Percentiles rank a stretch among this genome's conserved stretches.
phyloP scores from a whole-genome alignment of 208 protist species.

The Acanthamoeba rhysodes region DNA sequence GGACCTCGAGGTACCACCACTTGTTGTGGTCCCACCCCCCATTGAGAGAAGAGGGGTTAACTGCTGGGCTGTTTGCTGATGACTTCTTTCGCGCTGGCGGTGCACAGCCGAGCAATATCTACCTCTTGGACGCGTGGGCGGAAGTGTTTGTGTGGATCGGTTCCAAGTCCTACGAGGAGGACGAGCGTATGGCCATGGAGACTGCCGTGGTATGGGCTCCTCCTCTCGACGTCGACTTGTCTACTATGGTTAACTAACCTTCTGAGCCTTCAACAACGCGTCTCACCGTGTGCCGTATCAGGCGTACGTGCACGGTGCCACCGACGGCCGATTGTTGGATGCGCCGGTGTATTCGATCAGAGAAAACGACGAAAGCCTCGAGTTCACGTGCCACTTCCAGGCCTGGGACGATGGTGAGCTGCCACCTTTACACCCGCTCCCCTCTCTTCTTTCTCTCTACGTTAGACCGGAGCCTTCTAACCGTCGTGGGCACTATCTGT shows the following conservation, averaged over 20 bases:
- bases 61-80: neutral
- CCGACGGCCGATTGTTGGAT: constrained; percentile 55
- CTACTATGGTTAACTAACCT: no score
- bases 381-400: constrained; percentile 77
- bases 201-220: constrained; percentile 58
- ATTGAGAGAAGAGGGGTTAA: neutral
- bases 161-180: constrained; percentile 69
- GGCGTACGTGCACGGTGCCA: constrained; percentile 57
- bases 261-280: no score
- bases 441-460: neutral
- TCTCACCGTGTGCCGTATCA: neutral
- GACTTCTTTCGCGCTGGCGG: neutral
- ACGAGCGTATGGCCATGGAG: constrained; percentile 78
- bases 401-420: constrained; percentile 58
- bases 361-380: constrained; percentile 30
- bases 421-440: neutral
- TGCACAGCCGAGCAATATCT: constrained; percentile 76
- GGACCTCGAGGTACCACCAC: constrained; percentile 74
- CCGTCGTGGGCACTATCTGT: neutral
- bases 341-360: constrained; percentile 56
- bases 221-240: no score
- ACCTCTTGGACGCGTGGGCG: constrained; percentile 76
- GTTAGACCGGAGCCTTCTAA: neutral
- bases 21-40: neutral
- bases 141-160: constrained; percentile 83